Evolutionary conservation across 306 rosid genomes (phyloP).

Genomic region (Rosa chinensis): DNA sequence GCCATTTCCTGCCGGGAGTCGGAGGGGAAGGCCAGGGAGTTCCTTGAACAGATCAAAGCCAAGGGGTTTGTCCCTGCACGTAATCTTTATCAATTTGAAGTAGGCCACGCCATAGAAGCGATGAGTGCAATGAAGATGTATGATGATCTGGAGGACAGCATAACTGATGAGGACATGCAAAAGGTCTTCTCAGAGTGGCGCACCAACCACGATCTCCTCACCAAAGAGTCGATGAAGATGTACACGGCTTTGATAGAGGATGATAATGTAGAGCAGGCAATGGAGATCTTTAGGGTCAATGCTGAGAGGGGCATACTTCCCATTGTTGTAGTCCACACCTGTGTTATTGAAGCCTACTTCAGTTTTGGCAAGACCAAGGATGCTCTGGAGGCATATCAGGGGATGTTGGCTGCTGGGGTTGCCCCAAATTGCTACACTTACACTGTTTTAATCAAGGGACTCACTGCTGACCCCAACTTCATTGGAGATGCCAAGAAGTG

Average conservation of each 20-base stretch:
- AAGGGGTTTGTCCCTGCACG: not conserved
- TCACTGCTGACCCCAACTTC: conserved; percentile 32
- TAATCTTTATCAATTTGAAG: not conserved
- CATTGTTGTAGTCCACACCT: conserved; percentile 60
- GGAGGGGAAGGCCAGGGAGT: not conserved
- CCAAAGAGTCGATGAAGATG: not conserved
- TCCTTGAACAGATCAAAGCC: not conserved
- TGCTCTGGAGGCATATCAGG: conserved; percentile 54
- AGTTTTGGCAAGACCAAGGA: conserved; percentile 21
- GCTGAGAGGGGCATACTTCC: conserved; percentile 54
- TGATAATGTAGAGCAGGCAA: conserved; percentile 35
- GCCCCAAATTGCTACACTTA: conserved; percentile 32
- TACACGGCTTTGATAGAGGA: not conserved
- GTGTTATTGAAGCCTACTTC: conserved; percentile 58
- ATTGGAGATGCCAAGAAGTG: conserved; percentile 48
- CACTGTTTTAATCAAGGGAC: not conserved
- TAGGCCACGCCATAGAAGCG: not conserved
- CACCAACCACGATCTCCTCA: rapidly evolving
- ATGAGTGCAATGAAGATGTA: not conserved
- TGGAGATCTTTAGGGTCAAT: conserved; percentile 50
- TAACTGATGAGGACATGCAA: not conserved
- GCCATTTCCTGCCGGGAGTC: not conserved
- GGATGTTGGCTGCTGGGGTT: conserved; percentile 69
- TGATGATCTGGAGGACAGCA: not conserved
- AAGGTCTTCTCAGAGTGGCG: not conserved